phyloP scores from a whole-genome alignment of 768 basidiomycete species.

The Boletus coccyginus region DNA sequence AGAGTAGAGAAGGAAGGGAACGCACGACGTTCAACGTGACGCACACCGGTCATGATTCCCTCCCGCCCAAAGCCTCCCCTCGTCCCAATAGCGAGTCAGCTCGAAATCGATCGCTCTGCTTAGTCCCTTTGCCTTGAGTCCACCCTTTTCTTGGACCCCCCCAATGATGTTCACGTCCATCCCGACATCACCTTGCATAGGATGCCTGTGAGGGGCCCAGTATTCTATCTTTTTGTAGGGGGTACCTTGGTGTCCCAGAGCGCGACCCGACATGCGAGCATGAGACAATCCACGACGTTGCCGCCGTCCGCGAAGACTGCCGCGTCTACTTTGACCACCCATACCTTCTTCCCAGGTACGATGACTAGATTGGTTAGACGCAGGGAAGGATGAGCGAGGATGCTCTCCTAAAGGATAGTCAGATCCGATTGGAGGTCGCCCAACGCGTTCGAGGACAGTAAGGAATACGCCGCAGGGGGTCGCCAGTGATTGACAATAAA shows the following conservation, averaged over 20 bases:
- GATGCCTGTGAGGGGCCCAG: conserved; percentile 39
- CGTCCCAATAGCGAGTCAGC: conserved; percentile 84
- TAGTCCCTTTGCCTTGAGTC: conserved; percentile 54
- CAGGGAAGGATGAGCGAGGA: conserved; percentile 63
- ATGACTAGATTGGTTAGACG: conserved; percentile 65
- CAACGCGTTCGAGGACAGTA: conserved; percentile 55
- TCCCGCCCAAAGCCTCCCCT: conserved; percentile 66
- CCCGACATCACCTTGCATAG: conserved; percentile 28
- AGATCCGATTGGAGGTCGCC: conserved; percentile 80
- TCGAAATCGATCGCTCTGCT: conserved; percentile 74
- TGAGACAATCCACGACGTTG: conserved; percentile 73
- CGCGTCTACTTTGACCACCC: conserved; percentile 74
- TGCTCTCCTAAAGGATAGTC: conserved; percentile 57
- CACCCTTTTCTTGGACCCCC: conserved; percentile 37
- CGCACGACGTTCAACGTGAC: conserved; percentile 76
- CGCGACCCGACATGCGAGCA: conserved; percentile 76
- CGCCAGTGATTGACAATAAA: conserved; percentile 38
- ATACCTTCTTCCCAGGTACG: conserved; percentile 59
- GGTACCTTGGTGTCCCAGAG: conserved; percentile 83
- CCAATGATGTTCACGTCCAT: conserved; percentile 53
- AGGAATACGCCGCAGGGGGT: conserved; percentile 79
- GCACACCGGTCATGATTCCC: conserved; percentile 71
- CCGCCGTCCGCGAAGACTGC: conserved; percentile 72
- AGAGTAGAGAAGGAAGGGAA: conserved; percentile 6
- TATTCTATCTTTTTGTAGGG: conserved; percentile 69